Percentiles rank a stretch among this genome's conserved stretches.
These are phyloP conservation scores for Globisporangium acanthophoron DNA, from an alignment of 352 stramenopile species.

Conservation along the genomic window DNA sequence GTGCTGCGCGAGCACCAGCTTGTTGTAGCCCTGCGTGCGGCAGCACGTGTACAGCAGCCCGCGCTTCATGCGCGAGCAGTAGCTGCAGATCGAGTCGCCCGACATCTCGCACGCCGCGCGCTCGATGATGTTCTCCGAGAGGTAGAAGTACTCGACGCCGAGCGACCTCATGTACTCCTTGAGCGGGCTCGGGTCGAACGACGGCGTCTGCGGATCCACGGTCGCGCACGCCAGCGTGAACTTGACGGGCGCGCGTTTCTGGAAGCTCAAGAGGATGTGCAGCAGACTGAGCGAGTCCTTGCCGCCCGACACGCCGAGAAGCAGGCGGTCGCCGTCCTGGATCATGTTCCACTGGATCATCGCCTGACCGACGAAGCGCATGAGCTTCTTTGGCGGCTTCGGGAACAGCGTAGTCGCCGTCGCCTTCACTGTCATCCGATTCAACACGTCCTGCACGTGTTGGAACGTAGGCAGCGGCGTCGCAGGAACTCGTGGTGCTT, in stretches of 20 bases:
- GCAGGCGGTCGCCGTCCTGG: slow-evolving; percentile 91
- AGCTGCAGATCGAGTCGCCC: slow-evolving; percentile 93
- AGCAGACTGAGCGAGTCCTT: slow-evolving; percentile 98
- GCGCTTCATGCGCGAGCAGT: slow-evolving; percentile 97
- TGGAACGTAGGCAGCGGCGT: slow-evolving; percentile 18
- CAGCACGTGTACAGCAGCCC: slow-evolving; percentile 96
- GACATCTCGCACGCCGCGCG: slow-evolving; percentile 83
- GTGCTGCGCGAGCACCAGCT: slow-evolving; percentile 94
- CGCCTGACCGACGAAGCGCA: slow-evolving; percentile 79
- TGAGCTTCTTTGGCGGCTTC: slow-evolving; percentile 74
- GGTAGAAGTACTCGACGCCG: slow-evolving; percentile 94
- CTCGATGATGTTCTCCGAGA: slow-evolving; percentile 91
- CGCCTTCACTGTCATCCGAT: slow-evolving; percentile 38
- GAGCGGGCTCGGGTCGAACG: slow-evolving; percentile 95
- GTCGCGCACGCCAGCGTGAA: slow-evolving; percentile 95
- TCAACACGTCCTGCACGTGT: slow-evolving; percentile 35
- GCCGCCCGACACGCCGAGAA: slow-evolving; percentile 94
- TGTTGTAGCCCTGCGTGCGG: slow-evolving; percentile 92
- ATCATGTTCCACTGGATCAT: slow-evolving; percentile 96
- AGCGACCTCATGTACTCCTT: slow-evolving; percentile 95
- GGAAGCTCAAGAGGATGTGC: slow-evolving; percentile 93
- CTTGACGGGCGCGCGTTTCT: slow-evolving; percentile 90
- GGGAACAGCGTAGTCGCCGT: slow-evolving; percentile 48
- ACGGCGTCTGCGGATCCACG: slow-evolving; percentile 96
- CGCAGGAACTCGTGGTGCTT: not conserved